Conservation (phyloP, 2,329 filamentous ascomycete genomes). For the Botrytis elliptica region DNA sequence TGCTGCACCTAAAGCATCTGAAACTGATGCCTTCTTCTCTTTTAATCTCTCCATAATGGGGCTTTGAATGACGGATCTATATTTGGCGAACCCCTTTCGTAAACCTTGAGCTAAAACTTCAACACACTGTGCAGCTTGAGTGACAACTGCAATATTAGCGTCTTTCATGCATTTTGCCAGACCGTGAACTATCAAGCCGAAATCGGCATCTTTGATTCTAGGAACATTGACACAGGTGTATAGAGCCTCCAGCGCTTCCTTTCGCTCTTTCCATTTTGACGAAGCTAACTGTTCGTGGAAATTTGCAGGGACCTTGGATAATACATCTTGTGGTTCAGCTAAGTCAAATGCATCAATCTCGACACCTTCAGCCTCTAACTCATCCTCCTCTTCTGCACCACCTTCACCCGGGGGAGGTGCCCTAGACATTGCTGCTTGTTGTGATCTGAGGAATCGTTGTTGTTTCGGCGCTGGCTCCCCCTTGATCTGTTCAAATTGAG, state of each 20-base stretch:
- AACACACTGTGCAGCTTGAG: constrained; percentile 87
- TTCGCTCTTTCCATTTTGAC: constrained; percentile 97
- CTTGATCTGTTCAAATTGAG: constrained; percentile 91
- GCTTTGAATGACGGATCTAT: constrained; percentile 75
- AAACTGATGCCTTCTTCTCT: constrained; percentile 89
- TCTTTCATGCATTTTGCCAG: constrained; percentile 99
- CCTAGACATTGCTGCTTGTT: constrained; percentile 79
- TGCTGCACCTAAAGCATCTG: constrained; percentile 83
- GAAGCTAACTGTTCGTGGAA: constrained; percentile 83
- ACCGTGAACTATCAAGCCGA: constrained; percentile 76
- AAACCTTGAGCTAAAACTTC: constrained; percentile 86
- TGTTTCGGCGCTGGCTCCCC: constrained; percentile 85
- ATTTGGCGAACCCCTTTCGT: constrained; percentile 73
- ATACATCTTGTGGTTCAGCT: constrained; percentile 82
- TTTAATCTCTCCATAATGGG: constrained; percentile 95
- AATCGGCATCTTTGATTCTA: constrained; percentile 87
- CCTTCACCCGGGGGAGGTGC: constrained; percentile 59
- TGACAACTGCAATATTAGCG: constrained; percentile 93
- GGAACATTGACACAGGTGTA: constrained; percentile 77
- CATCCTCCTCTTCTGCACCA: constrained; percentile 58
- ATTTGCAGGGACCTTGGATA: constrained; percentile 76
- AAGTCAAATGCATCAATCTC: constrained; percentile 81
- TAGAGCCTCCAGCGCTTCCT: constrained; percentile 85
- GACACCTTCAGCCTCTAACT: constrained; percentile 54
- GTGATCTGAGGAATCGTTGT: constrained; percentile 80